Conservation (phyloP, 2,329 filamentous ascomycete species). For the Phyllosticta citriasiana region DNA sequence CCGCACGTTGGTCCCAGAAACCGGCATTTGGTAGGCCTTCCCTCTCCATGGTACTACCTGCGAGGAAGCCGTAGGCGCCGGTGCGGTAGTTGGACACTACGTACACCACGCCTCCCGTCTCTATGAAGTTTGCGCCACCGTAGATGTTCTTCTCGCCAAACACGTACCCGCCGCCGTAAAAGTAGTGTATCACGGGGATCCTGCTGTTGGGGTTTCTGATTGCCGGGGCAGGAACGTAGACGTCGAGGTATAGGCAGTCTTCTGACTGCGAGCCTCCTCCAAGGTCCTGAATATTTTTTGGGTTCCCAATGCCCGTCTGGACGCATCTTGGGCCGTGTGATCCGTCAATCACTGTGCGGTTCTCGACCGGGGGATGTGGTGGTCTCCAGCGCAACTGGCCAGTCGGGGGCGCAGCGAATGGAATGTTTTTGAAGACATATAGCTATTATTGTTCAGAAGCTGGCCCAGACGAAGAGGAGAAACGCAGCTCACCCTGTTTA, state of each 20-base stretch:
- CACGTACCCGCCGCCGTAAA: conserved; percentile 34
- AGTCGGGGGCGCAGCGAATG: conserved; percentile 34
- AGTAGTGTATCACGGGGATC: conserved; percentile 38
- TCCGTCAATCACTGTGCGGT: background rate
- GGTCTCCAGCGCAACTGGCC: conserved; percentile 33
- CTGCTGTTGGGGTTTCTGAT: conserved; percentile 25
- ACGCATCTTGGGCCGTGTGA: background rate
- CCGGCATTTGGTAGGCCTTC: conserved; percentile 36
- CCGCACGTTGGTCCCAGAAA: conserved; percentile 30
- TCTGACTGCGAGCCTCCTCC: conserved; percentile 19
- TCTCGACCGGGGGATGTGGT: conserved; percentile 25
- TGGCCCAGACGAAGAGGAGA: background rate
- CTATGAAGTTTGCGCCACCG: conserved; percentile 29
- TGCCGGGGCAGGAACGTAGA: conserved; percentile 38
- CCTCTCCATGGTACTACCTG: conserved; percentile 35
- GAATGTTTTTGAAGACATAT: conserved; percentile 35
- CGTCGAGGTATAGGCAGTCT: conserved; percentile 42
- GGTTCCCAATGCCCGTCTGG: conserved; percentile 1
- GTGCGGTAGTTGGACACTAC: conserved; percentile 39
- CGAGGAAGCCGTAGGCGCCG: conserved; percentile 37
- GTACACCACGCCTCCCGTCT: conserved; percentile 32
- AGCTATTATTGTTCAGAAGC: conserved; percentile 12
- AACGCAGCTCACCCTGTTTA: conserved; percentile 7
- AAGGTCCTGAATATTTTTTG: background rate
- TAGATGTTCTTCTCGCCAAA: conserved; percentile 36